phyloP scores from a whole-genome alignment of 2,329 filamentous ascomycete genomes.

The Boeremia lycopersici region DNA sequence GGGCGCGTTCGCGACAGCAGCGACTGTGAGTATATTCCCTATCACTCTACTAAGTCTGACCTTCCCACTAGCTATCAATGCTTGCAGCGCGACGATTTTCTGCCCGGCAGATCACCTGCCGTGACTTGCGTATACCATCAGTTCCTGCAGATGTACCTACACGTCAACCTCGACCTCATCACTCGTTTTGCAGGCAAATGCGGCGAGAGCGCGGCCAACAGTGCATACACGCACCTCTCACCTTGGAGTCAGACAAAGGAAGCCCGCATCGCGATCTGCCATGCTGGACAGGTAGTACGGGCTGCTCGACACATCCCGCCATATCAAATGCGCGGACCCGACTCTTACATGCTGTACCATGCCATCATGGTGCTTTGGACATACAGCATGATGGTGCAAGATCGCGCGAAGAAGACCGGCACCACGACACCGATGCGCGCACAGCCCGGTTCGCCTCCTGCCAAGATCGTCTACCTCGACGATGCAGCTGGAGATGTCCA shows the following conservation, averaged over 20 bases:
- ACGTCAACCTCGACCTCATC: slow-evolving; percentile 66
- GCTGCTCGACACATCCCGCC: slow-evolving; percentile 21
- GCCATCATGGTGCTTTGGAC: slow-evolving; percentile 33
- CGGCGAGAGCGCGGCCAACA: slow-evolving; percentile 66
- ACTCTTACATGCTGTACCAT: slow-evolving; percentile 29
- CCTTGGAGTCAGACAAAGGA: slow-evolving; percentile 54
- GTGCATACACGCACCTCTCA: slow-evolving; percentile 62
- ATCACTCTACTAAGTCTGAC: slow-evolving; percentile 50
- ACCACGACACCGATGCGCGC: slow-evolving; percentile 11
- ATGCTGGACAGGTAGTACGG: slow-evolving; percentile 27
- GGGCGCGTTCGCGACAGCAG: slow-evolving; percentile 24
- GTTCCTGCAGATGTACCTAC: slow-evolving; percentile 66
- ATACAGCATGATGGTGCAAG: slow-evolving; percentile 30
- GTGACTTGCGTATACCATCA: slow-evolving; percentile 46
- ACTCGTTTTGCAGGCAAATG: slow-evolving; percentile 70
- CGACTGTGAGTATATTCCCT: slow-evolving; percentile 11
- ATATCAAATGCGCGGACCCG: slow-evolving; percentile 27
- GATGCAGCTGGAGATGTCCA: slow-evolving; percentile 12
- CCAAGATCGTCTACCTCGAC: slow-evolving; percentile 16
- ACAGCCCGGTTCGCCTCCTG: neutral
- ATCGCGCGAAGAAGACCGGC: slow-evolving; percentile 22
- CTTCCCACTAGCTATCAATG: slow-evolving; percentile 50
- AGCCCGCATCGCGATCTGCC: slow-evolving; percentile 23
- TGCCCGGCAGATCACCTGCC: slow-evolving; percentile 39
- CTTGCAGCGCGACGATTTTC: slow-evolving; percentile 55